Evolutionary conservation across 2,329 filamentous ascomycete genomes (phyloP), one percentile per base, ranked within the genome.

Genomic region (Drechslerella stenobrocha): DNA sequence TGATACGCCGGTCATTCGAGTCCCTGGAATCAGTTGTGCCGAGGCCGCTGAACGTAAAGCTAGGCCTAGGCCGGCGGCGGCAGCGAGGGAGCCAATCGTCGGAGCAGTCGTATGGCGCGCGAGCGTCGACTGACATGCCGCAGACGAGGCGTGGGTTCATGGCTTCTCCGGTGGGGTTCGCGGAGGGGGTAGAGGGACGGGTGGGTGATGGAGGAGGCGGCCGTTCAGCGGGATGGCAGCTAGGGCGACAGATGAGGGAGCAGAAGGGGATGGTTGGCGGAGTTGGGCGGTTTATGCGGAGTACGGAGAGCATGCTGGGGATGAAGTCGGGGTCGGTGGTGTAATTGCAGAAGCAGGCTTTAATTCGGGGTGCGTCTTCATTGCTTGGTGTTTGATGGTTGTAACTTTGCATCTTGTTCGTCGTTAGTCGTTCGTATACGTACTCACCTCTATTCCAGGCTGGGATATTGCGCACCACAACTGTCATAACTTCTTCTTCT

Each of bases 271-370:
- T 56, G 22, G 50, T 18, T 2, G 44, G 44, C n/a, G 55, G 51
- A 18, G 47, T 50, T 13, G 55, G 61, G 22, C 60, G 28, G 37
- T 67, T 67, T 42, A 67, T 67, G 63, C 48, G 44, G 28, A 67
- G 63, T 47, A 67, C 63, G 37, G 63, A 67, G 42, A 67, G 63
- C 42, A 67, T 67, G 63, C 8, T 67, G 51, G 63, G 63, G 13
- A 37, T 67, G 35, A 52, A 45, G 23, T 50, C 13, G 37, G 15
- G n/a, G 37, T 3, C 13, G 8, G n/a, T 9, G 37, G 37, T 5
- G 15, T 42, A 18, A 18, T 9, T 20, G 13, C 37, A 20, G n/a
- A n/a, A 20, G 13, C 34, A 42, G 4, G 18, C 15, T 7, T 20
- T 20, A 9, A n/a, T 4, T 7, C 15, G 13, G 13, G 3, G 37